phyloP scores from a whole-genome alignment of 805 yeast species.

The Pichia pseudocactophila region DNA sequence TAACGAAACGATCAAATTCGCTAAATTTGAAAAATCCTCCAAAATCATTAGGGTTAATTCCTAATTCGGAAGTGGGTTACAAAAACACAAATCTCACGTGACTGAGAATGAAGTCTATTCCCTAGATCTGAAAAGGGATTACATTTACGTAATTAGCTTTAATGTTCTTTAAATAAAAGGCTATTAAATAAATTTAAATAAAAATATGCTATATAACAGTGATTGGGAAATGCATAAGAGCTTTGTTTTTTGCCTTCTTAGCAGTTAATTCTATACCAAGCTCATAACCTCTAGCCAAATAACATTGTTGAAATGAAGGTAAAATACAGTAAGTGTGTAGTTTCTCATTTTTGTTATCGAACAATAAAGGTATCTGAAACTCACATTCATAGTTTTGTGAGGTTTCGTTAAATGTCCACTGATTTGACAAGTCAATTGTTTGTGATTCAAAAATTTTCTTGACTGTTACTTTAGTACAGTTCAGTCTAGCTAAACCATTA shows the following conservation, averaged over 20 bases:
- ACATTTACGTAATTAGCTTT: too few species aligned
- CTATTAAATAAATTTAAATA: background rate
- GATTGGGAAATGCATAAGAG: conserved; percentile 8
- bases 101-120: too few species aligned
- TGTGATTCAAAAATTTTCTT: conserved; percentile 10
- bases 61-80: too few species aligned
- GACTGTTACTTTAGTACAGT: background rate
- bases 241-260: conserved; percentile 9
- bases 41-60: too few species aligned
- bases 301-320: conserved; percentile 14
- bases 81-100: too few species aligned
- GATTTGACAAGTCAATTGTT: conserved; percentile 5
- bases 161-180: background rate
- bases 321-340: conserved; percentile 6
- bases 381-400: conserved; percentile 5
- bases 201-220: conserved; percentile 5
- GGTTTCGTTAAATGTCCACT: conserved; percentile 9
- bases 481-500: conserved; percentile 6
- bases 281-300: conserved; percentile 11
- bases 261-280: conserved; percentile 9
- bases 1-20: too few species aligned
- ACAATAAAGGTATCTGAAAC: conserved; percentile 5
- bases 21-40: too few species aligned
- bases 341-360: conserved; percentile 6
- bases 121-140: too few species aligned